Evolutionary conservation across 2,329 filamentous ascomycete genomes (phyloP).

Genomic region (Lasiodiplodia sp.): DNA sequence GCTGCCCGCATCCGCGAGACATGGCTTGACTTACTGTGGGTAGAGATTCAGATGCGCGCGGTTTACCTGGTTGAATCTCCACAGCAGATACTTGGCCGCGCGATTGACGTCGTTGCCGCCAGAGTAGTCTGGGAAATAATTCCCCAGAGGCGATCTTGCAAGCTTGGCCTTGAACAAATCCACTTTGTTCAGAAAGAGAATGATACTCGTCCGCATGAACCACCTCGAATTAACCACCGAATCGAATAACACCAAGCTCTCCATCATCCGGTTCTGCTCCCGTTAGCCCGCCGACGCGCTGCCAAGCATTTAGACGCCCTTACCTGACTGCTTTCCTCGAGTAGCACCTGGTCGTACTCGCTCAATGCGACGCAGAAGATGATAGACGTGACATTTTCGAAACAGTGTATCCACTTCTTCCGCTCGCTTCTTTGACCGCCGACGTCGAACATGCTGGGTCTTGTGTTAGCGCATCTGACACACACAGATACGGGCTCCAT

Average conservation of each 20-base stretch:
- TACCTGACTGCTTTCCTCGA: conserved; percentile 98
- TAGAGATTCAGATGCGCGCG: conserved; percentile 94
- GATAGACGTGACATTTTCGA: conserved; percentile 99
- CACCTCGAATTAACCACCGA: conserved; percentile 98
- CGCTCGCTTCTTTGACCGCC: conserved; percentile 95
- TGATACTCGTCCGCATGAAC: conserved; percentile 99
- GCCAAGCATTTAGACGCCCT: conserved; percentile 36
- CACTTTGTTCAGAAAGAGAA: conserved; percentile 98
- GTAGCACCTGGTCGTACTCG: conserved; percentile 95
- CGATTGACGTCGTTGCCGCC: conserved; percentile 98
- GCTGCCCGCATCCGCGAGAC: conserved; percentile 2
- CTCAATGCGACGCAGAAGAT: conserved; percentile 98
- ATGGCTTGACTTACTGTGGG: conserved; percentile 78
- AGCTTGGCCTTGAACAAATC: conserved; percentile 98
- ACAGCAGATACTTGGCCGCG: conserved; percentile 95
- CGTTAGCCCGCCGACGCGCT: conserved; percentile 32
- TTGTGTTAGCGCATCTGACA: conserved; percentile 22
- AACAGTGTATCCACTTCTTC: conserved; percentile 99
- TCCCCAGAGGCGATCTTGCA: conserved; percentile 83
- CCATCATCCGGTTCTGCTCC: conserved; percentile 97
- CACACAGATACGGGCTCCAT: conserved; percentile 41
- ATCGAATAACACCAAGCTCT: conserved; percentile 93
- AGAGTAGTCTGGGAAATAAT: conserved; percentile 98
- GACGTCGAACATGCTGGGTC: conserved; percentile 93
- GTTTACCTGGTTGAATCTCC: conserved; percentile 99